Base-by-base conservation (phyloP, 495 filamentous ascomycete species). In the Penicillium macrosclerotiorum region DNA sequence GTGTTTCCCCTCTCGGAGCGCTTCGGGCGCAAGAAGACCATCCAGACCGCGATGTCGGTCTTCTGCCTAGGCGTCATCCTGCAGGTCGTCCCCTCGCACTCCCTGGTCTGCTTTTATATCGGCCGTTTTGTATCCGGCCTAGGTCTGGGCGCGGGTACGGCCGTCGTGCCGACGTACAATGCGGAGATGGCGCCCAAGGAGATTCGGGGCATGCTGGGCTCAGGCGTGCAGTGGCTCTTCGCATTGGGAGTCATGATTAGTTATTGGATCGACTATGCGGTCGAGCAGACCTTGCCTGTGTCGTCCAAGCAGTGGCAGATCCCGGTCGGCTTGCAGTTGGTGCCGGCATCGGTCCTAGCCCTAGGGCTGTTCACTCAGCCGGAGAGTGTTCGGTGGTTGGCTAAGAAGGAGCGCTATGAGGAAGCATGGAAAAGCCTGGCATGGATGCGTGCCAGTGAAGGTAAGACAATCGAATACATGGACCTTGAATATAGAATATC, bases 181-280 rank as follows among this genome's bases (percentile, higher is more conserved):
- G 68, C 73, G 6, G 79, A 82, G 51, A 80, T 72, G 63, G 71
- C 74, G 13, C 76, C 77, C 2, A 77, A 76, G 51, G 66, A 73
- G 20, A 72, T 81, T 30, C 65, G 78, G 25, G 78, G 76, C n/a
- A 68, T 71, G 37, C 59, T 78, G 11, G 76, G 72, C 16, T 54
- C 57, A 8, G 60, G 73, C 19, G 71, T 74, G 20, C 74, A 77
- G 47, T 67, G 65, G 51, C 68, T 77, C 45, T 77, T 73, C 36
- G 69, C 72, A 0, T 49, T 72, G 42, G 76, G 76, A 12, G 70
- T 78, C 8, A 72, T 76, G 51, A 54, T 66, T 17, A 72, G 69
- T n/a, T 78, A 77, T 43, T 80, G 74, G 68, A 59, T 80, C 19
- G 68, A 77, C 39, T 78, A 78, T 49, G 72, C 64, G 42, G 75